Evolutionary conservation across 441 rosid genomes (phyloP).

Genomic region (Erodium trifolium): DNA sequence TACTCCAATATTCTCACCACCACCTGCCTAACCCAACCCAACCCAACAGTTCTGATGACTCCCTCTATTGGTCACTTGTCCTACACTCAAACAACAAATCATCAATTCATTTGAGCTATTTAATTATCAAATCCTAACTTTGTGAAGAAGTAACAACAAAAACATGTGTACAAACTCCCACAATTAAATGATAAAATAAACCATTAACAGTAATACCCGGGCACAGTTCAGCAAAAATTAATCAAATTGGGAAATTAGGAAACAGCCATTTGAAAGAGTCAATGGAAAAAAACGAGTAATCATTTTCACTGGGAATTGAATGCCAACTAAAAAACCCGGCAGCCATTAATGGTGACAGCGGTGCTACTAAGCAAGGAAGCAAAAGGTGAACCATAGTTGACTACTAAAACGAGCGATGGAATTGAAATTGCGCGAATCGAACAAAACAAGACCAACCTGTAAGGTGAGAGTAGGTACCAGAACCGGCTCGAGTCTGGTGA

Average conservation of each 20-base stretch:
- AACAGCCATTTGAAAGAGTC: not conserved
- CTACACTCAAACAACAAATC: constrained; percentile 10
- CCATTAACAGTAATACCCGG: not conserved
- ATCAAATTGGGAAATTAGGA: not conserved
- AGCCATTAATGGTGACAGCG: constrained; percentile 5
- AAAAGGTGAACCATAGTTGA: not conserved
- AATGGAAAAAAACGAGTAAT: not conserved
- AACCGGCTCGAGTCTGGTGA: not conserved
- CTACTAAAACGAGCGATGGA: too few relatives aligned
- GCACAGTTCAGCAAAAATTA: not conserved
- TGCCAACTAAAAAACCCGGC: constrained; percentile 7
- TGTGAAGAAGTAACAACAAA: not conserved
- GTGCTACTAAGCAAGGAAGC: not conserved
- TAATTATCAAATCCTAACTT: constrained; percentile 4
- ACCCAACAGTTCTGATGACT: constrained; percentile 19
- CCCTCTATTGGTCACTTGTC: constrained; percentile 13
- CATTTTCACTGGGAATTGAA: not conserved
- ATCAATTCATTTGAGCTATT: not conserved
- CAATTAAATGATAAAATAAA: not conserved
- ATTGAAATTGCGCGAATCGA: not conserved
- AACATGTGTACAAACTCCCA: constrained; percentile 1
- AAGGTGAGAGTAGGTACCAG: not conserved
- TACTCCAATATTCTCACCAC: constrained; percentile 24
- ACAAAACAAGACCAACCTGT: not conserved
- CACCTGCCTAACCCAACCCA: constrained; percentile 22